Evolutionary conservation across 495 filamentous ascomycete species (phyloP).

Genomic region (Penicillium cataractarum): DNA sequence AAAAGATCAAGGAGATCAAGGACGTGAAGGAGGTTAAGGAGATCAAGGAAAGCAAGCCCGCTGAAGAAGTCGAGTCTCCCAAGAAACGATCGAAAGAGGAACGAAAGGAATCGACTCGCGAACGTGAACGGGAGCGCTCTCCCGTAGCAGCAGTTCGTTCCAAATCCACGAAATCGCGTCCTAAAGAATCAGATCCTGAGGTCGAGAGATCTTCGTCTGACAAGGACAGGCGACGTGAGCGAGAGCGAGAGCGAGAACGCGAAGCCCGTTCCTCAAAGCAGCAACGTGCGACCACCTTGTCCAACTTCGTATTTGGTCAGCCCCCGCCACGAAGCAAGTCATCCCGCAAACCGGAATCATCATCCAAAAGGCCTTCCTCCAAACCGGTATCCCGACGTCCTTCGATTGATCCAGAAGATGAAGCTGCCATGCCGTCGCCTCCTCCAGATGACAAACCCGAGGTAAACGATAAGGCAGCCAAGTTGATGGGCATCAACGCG

Average conservation of each 20-base stretch:
- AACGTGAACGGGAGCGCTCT: slow-evolving; percentile 7
- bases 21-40: slow-evolving; percentile 36
- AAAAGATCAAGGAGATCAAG: slow-evolving; percentile 36
- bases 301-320: slow-evolving; percentile 54
- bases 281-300: slow-evolving; percentile 55
- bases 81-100: slow-evolving; percentile 13
- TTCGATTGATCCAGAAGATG: slow-evolving; percentile 54
- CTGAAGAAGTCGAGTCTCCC: slow-evolving; percentile 36
- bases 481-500: slow-evolving; percentile 57
- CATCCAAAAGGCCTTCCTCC: slow-evolving; percentile 33
- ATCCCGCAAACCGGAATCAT: slow-evolving; percentile 42
- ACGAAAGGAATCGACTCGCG: slow-evolving; percentile 21
- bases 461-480: slow-evolving; percentile 59
- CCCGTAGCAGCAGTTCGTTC: slow-evolving; percentile 47
- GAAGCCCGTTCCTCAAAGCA: slow-evolving; percentile 39
- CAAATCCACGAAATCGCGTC: slow-evolving; percentile 49
- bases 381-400: slow-evolving; percentile 48
- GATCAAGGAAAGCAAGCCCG: slow-evolving; percentile 30
- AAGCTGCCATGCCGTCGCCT: slow-evolving; percentile 52
- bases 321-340: slow-evolving; percentile 56
- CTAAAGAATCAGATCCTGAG: slow-evolving; percentile 52
- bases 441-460: slow-evolving; percentile 55
- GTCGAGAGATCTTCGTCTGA: slow-evolving; percentile 60
- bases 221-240: slow-evolving; percentile 45
- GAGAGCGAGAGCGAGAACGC: slow-evolving; percentile 29